Evolutionary conservation across 345 rosid genomes (phyloP), one percentile per base, ranked within the genome.

Genomic region (Sonneratia caseolaris): DNA sequence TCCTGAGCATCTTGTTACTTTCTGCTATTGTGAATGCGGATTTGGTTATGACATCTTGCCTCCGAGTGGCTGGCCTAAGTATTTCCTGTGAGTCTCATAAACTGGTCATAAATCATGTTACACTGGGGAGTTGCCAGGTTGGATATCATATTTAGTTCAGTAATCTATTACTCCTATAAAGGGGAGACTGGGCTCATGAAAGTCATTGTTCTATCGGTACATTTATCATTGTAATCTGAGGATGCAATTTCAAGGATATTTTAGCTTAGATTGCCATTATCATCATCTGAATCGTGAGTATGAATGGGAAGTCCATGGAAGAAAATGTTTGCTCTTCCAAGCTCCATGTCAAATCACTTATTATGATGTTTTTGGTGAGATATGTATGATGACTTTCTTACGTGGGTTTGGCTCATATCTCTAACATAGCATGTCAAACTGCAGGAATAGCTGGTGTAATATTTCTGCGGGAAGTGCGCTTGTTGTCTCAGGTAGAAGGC

Each of bases 371-470:
- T 59, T 19, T 3, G 45, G 45, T 16, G 15, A 3, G 22, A 53
- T 53, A 53, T 59, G 2, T 59, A 59, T 59, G 24, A 42, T 42
- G 45, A 42, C 45, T 42, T 42, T 42, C 45, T 42, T 42, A 42
- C 45, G 45, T 5, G 45, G 45, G 45, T 42, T 42, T 42, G 10
- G 45, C 45, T 42, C 45, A 42, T 5, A 42, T 42, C 7, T 42
- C 45, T 42, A 42, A 42, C 10, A 9, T 42, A 42, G 45, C 45
- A 42, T 42, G 45, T 42, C 78, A 68, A 65, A 73, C 76, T 80
- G 86, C 91, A 92, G 99, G 86, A 42, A 86, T 95, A 49, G 86
- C 91, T 36, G 80, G 87, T 49, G 36, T 92, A 68, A 65, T 95
- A 77, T 86, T 87, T 76, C 77, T 92, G 24, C 84, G 97, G 82